Conservation (phyloP, 2,329 filamentous ascomycete species). For the Escovopsis sp. region DNA sequence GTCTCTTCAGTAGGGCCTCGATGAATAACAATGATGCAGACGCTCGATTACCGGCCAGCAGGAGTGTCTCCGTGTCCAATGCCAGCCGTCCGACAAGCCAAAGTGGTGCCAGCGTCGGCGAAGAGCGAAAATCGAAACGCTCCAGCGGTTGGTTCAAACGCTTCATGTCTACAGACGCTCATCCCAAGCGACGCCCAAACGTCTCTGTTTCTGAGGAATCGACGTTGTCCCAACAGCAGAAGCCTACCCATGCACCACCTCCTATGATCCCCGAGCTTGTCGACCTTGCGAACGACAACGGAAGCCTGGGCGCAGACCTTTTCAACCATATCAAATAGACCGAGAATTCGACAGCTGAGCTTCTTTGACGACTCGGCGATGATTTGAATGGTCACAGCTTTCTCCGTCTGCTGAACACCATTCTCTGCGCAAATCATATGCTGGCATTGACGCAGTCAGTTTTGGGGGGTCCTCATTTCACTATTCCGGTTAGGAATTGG, state of each 20-base stretch:
- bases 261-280: conserved; percentile 47
- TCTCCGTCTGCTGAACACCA: not conserved
- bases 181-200: conserved; percentile 19
- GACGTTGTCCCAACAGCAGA: conserved; percentile 14
- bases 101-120: conserved; percentile 31
- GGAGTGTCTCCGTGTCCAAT: conserved; percentile 17
- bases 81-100: conserved; percentile 34
- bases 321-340: conserved; percentile 45
- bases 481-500: not conserved
- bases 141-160: conserved; percentile 45
- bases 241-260: conserved; percentile 35
- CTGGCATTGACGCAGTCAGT: not conserved
- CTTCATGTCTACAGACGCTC: conserved; percentile 28
- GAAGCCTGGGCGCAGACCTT: conserved; percentile 34
- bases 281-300: conserved; percentile 34
- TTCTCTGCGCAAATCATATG: not conserved
- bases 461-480: not conserved
- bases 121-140: conserved; percentile 40
- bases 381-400: not conserved
- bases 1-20: conserved; percentile 40
- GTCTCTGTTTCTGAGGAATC: conserved; percentile 23
- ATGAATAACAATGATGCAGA: conserved; percentile 40
- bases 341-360: too few species aligned
- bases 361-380: not conserved
- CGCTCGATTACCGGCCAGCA: conserved; percentile 28